Conservation (phyloP, 345 rosid species). For the Nephelium lappaceum region DNA sequence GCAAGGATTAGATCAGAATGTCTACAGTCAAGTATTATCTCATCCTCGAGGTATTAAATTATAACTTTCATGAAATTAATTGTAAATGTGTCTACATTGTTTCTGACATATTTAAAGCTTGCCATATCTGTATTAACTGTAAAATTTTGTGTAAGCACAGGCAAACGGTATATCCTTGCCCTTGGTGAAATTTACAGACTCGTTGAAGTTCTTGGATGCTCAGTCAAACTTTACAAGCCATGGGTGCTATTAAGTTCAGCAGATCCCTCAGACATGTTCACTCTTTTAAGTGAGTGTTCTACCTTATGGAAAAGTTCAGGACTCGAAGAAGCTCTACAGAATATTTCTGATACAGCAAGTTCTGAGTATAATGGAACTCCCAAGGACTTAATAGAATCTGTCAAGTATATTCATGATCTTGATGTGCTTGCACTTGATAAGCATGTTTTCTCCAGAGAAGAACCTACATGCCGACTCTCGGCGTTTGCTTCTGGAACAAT, state of each 20-base stretch:
- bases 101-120: not conserved
- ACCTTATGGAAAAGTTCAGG: conserved; percentile 75
- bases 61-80: not conserved
- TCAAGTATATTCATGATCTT: conserved; percentile 43
- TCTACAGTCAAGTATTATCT: conserved; percentile 49
- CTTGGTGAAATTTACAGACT: conserved; percentile 86
- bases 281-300: conserved; percentile 61
- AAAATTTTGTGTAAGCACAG: conserved; percentile 41
- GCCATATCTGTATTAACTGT: not conserved
- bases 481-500: conserved; percentile 43
- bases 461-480: conserved; percentile 59
- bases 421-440: conserved; percentile 46
- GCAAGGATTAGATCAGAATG: conserved; percentile 48
- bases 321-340: conserved; percentile 60
- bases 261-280: conserved; percentile 32
- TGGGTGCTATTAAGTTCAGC: conserved; percentile 60
- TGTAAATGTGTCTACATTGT: not conserved
- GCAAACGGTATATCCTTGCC: conserved; percentile 58
- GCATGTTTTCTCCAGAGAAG: conserved; percentile 49
- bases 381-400: conserved; percentile 51
- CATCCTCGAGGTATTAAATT: conserved; percentile 56
- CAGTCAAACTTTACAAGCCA: conserved; percentile 69
- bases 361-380: conserved; percentile 30
- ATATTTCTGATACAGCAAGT: conserved; percentile 39
- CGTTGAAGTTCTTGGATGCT: conserved; percentile 59